These are phyloP conservation scores for Penicillium canescens DNA, from an alignment of 495 filamentous ascomycete genomes.

Conservation along the genomic window DNA sequence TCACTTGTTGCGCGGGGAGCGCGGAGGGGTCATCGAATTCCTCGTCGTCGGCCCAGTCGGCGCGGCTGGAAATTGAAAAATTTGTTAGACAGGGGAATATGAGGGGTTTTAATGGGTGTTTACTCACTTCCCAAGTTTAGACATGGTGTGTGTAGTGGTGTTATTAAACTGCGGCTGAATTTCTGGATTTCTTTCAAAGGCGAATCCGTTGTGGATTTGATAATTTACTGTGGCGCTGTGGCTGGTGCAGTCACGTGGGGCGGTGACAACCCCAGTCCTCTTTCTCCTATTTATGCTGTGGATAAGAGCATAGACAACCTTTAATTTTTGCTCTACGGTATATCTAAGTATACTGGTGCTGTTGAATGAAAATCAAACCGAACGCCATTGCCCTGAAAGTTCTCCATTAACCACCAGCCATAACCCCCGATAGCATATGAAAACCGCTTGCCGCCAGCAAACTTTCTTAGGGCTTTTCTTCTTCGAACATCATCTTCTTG, in stretches of 20 bases:
- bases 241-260: slow-evolving; percentile 36
- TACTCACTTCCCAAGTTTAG: slow-evolving; percentile 49
- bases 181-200: slow-evolving; percentile 48
- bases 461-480: no score
- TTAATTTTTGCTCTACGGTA: no score
- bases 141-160: slow-evolving; percentile 43
- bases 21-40: slow-evolving; percentile 79
- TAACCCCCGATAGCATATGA: no score
- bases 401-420: no score
- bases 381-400: no score
- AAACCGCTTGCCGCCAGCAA: no score
- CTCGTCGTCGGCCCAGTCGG: slow-evolving; percentile 97
- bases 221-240: slow-evolving; percentile 43
- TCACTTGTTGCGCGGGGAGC: slow-evolving; percentile 82
- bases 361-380: no score
- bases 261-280: slow-evolving; percentile 1
- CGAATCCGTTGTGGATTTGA: slow-evolving; percentile 54
- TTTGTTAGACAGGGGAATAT: slow-evolving; percentile 13
- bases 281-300: not conserved
- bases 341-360: no score
- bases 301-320: no score
- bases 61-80: slow-evolving; percentile 49
- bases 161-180: slow-evolving; percentile 38
- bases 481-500: not conserved
- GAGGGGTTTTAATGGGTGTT: not conserved